Conservation (phyloP, 1,284 basidiomycete genomes). For the Tilletia setariae region DNA sequence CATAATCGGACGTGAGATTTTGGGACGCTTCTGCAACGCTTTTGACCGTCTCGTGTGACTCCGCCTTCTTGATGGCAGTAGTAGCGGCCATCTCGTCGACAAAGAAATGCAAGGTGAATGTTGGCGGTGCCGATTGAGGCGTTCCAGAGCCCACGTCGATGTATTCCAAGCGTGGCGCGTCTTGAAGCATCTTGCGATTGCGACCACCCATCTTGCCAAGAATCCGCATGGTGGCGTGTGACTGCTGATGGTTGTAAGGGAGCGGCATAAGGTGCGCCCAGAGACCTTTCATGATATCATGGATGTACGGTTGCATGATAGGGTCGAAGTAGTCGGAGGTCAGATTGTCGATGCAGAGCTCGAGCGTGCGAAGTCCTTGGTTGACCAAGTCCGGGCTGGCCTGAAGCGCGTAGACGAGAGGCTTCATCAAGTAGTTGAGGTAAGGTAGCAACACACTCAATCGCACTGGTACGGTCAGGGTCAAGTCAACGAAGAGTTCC, state of each 20-base stretch:
- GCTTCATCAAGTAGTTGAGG: constrained; percentile 93
- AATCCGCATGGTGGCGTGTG: constrained; percentile 93
- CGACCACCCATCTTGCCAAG: constrained; percentile 94
- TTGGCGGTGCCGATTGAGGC: constrained; percentile 20
- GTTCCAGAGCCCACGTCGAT: constrained; percentile 13
- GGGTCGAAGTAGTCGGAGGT: constrained; percentile 98
- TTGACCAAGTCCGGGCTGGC: constrained; percentile 79
- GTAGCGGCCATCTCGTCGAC: constrained; percentile 7
- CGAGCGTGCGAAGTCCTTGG: constrained; percentile 92
- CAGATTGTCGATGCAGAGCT: constrained; percentile 98
- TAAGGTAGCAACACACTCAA: constrained; percentile 94
- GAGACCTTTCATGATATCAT: constrained; percentile 87
- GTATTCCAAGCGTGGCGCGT: constrained; percentile 75
- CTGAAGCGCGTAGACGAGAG: constrained; percentile 84
- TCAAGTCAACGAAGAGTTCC: constrained; percentile 80
- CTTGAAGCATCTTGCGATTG: constrained; percentile 75
- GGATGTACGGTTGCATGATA: constrained; percentile 71
- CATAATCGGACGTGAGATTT: constrained; percentile 7
- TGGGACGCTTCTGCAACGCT: neutral
- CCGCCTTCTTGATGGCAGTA: neutral
- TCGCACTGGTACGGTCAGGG: constrained; percentile 91
- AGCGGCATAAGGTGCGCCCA: constrained; percentile 70
- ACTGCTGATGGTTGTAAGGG: constrained; percentile 84
- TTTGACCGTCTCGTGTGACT: neutral
- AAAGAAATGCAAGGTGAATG: constrained; percentile 31